Conservation (phyloP, 1,284 basidiomycete genomes). For the Veloboletus limbatus region DNA sequence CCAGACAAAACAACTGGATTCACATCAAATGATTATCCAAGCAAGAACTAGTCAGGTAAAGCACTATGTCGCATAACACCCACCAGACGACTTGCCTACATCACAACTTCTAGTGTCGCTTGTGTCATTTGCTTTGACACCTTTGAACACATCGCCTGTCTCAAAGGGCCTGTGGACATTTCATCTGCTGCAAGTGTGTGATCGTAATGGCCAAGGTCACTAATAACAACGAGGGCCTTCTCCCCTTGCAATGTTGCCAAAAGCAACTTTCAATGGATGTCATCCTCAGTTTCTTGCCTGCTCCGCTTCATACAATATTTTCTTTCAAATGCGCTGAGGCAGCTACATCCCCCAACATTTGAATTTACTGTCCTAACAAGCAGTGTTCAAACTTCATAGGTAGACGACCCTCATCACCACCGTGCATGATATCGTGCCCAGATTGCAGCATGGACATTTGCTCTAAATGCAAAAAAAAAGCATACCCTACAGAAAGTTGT, state of each 20-base stretch:
- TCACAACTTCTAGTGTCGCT: slow-evolving; percentile 17
- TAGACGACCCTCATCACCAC: slow-evolving; percentile 15
- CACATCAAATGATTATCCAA: no score
- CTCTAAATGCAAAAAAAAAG: slow-evolving; percentile 30
- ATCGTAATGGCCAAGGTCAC: slow-evolving; percentile 38
- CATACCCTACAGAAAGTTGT: slow-evolving; percentile 16
- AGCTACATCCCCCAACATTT: slow-evolving; percentile 28
- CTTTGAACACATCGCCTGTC: slow-evolving; percentile 4
- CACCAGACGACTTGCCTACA: not conserved
- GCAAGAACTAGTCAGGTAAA: slow-evolving; percentile 1
- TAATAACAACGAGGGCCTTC: slow-evolving; percentile 38
- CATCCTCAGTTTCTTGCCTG: slow-evolving; percentile 31
- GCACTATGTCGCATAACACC: not conserved
- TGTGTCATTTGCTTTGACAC: slow-evolving; percentile 25
- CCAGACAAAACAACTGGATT: not conserved
- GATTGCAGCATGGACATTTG: slow-evolving; percentile 35
- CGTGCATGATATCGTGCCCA: slow-evolving; percentile 14
- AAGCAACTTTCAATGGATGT: slow-evolving; percentile 28
- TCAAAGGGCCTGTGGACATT: slow-evolving; percentile 38
- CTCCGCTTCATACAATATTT: slow-evolving; percentile 27
- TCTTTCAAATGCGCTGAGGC: slow-evolving; percentile 32
- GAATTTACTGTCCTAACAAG: slow-evolving; percentile 43
- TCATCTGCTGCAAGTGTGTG: slow-evolving; percentile 39
- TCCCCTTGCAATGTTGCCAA: slow-evolving; percentile 44
- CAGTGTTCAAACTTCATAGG: slow-evolving; percentile 42